Evolutionary conservation across 257 asterid species (phyloP).

Genomic region (Solanum pimpinellifolium): DNA sequence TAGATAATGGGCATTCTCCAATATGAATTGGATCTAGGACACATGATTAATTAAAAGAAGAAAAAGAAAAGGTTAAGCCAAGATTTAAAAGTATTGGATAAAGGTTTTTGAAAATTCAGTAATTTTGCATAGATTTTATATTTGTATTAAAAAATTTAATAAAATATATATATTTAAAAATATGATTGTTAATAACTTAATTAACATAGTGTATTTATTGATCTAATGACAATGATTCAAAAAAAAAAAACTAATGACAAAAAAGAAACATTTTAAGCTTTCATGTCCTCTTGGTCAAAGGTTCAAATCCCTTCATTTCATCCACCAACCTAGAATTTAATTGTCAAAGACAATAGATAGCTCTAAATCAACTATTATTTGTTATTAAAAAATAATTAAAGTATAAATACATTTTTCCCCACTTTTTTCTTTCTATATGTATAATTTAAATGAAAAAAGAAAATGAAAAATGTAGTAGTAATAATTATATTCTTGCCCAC

Average conservation of each 20-base stretch:
- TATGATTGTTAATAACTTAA: background rate
- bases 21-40: background rate
- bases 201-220: background rate
- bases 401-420: background rate
- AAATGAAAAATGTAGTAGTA: background rate
- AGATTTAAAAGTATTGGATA: background rate
- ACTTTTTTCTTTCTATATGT: background rate
- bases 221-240: background rate
- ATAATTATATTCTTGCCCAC: slow-evolving; percentile 13
- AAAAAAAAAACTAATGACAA: too few species aligned
- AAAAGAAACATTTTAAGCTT: background rate
- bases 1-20: background rate
- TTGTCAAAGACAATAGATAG: background rate
- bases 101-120: background rate
- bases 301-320: background rate
- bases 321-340: background rate
- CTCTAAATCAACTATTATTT: background rate
- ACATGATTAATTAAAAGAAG: background rate
- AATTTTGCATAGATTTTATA: background rate
- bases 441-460: background rate
- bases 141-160: too few species aligned
- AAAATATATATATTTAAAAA: background rate
- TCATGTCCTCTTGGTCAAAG: background rate
- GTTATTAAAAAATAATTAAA: background rate
- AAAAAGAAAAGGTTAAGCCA: background rate